Conservation (phyloP, 176 grass and related monocot genomes). For the Leersia perrieri region DNA sequence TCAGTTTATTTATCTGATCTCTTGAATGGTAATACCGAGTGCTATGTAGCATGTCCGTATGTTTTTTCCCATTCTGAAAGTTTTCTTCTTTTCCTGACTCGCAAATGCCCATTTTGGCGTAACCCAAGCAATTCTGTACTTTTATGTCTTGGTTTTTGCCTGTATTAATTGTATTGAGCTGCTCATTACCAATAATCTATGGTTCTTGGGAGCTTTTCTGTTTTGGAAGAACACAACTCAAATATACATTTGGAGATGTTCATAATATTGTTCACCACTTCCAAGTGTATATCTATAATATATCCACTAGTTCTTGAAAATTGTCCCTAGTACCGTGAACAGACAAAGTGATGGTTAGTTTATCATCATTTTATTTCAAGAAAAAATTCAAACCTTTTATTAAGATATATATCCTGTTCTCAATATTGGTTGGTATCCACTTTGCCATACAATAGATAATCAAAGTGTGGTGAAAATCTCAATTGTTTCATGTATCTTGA, state of each 20-base stretch:
- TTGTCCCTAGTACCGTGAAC: neutral
- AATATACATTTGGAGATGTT: neutral
- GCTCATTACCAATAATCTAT: neutral
- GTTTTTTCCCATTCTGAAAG: neutral
- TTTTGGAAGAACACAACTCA: neutral
- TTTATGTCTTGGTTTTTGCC: neutral
- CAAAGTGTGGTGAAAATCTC: neutral
- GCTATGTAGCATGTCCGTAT: neutral
- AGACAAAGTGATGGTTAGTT: neutral
- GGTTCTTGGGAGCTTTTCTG: neutral
- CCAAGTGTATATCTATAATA: neutral
- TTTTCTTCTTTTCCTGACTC: neutral
- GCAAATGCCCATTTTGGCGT: constrained; percentile 10
- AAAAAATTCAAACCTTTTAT: neutral
- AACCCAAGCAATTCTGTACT: neutral
- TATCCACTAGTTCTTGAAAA: neutral
- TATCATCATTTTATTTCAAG: neutral
- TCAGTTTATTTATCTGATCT: constrained; percentile 16
- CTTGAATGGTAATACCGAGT: neutral
- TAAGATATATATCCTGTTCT: neutral
- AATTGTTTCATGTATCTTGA: neutral
- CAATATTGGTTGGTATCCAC: neutral
- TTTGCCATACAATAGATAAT: neutral
- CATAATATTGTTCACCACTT: neutral
- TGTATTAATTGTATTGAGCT: neutral